phyloP scores from a whole-genome alignment of 2,329 filamentous ascomycete genomes.

The Xylaria sp. region DNA sequence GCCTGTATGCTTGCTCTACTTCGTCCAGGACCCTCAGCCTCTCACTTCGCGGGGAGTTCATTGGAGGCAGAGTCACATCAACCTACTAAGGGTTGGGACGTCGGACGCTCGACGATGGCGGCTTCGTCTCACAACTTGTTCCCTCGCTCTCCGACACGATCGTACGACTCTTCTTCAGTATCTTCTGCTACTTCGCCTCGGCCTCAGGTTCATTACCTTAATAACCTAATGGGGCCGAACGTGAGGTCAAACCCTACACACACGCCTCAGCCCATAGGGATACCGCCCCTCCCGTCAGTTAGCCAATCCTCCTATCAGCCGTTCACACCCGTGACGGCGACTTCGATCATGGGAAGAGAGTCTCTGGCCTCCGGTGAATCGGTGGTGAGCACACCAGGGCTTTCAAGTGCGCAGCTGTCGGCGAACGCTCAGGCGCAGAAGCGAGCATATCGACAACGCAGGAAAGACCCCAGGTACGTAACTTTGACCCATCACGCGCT shows the following conservation, averaged over 20 bases:
- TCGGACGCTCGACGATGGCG: slow-evolving; percentile 60
- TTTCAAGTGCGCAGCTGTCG: slow-evolving; percentile 53
- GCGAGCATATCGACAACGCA: slow-evolving; percentile 89
- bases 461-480: slow-evolving; percentile 82
- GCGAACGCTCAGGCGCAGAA: slow-evolving; percentile 80
- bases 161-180: slow-evolving; percentile 73
- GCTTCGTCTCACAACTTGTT: slow-evolving; percentile 67
- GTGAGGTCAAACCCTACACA: slow-evolving; percentile 61
- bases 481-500: neutral
- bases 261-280: slow-evolving; percentile 64
- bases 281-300: slow-evolving; percentile 62
- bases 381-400: slow-evolving; percentile 64
- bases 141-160: slow-evolving; percentile 69
- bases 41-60: slow-evolving; percentile 54
- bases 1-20: slow-evolving; percentile 55
- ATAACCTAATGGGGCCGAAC: slow-evolving; percentile 64
- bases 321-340: slow-evolving; percentile 63
- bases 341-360: slow-evolving; percentile 66
- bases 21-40: slow-evolving; percentile 53
- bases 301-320: slow-evolving; percentile 61
- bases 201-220: slow-evolving; percentile 63
- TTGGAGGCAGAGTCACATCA: slow-evolving; percentile 53
- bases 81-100: slow-evolving; percentile 50
- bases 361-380: slow-evolving; percentile 70
- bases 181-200: slow-evolving; percentile 71